phyloP scores from a whole-genome alignment of 78 protist species.

The Dictyostelium capitatum region DNA sequence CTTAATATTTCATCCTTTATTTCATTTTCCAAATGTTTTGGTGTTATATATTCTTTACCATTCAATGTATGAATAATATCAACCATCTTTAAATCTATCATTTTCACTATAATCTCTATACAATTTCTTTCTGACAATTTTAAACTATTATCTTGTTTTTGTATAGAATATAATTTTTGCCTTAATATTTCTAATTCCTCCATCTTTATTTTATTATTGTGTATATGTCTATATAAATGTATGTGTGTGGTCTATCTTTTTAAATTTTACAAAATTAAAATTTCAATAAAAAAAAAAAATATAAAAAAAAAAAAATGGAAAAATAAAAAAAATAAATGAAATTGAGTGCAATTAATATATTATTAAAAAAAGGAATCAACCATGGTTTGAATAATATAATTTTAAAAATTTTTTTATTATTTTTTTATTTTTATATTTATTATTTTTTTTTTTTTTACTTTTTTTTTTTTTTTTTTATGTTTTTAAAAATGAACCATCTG shows the following conservation, averaged over 20 bases:
- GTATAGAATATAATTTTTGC: slow-evolving; percentile 44
- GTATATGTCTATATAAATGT: no score
- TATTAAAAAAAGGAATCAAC: no score
- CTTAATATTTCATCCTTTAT: slow-evolving; percentile 83
- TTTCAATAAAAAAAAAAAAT: no score
- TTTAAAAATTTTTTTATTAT: neutral
- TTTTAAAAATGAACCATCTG: neutral
- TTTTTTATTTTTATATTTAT: neutral
- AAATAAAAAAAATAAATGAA: no score
- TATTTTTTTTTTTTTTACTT: neutral
- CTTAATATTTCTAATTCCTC: slow-evolving; percentile 49
- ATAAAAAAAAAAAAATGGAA: no score
- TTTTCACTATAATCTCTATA: slow-evolving; percentile 82
- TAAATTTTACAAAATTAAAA: no score
- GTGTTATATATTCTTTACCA: slow-evolving; percentile 91
- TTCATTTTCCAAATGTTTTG: slow-evolving; percentile 83
- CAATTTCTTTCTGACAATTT: slow-evolving; percentile 88
- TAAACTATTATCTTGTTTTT: slow-evolving; percentile 34
- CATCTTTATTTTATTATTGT: neutral
- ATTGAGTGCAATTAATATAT: no score
- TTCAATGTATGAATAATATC: slow-evolving; percentile 77
- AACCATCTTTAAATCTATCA: slow-evolving; percentile 71
- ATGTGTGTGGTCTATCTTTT: no score
- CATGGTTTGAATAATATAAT: neutral
- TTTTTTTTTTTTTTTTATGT: neutral